A percentile compares a stretch with the other conserved stretches of the same genome.
phyloP scores from a whole-genome alignment of 2,329 filamentous ascomycete species.

The Colletotrichum phormii region DNA sequence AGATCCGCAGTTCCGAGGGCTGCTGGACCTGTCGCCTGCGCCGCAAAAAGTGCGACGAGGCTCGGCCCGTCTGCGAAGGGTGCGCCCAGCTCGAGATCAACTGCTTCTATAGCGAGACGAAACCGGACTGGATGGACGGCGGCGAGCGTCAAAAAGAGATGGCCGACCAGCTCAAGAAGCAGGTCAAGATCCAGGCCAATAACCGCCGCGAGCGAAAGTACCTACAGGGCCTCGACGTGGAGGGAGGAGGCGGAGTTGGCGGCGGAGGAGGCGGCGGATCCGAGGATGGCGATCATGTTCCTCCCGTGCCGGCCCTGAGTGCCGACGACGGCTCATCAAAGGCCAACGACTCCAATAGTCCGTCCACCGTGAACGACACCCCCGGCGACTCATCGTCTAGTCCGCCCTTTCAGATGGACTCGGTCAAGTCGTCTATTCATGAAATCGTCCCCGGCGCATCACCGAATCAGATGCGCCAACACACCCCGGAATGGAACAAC shows the following conservation, averaged over 20 bases:
- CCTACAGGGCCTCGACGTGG: slow-evolving; percentile 51
- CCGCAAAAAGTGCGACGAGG: slow-evolving; percentile 71
- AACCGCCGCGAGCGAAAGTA: slow-evolving; percentile 57
- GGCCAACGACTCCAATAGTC: slow-evolving; percentile 22
- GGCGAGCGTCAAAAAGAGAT: slow-evolving; percentile 40
- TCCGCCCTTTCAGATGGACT: slow-evolving; percentile 29
- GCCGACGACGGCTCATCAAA: slow-evolving; percentile 25
- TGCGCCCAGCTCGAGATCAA: slow-evolving; percentile 67
- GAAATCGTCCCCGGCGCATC: slow-evolving; percentile 28
- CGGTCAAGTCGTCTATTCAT: slow-evolving; percentile 35
- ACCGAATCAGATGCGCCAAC: slow-evolving; percentile 19
- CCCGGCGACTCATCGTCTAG: slow-evolving; percentile 26
- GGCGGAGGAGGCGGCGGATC: slow-evolving; percentile 8
- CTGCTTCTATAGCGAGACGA: slow-evolving; percentile 64
- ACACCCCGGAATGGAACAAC: slow-evolving; percentile 24
- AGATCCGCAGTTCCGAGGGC: slow-evolving; percentile 57
- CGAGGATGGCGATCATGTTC: slow-evolving; percentile 20
- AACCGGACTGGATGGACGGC: slow-evolving; percentile 69
- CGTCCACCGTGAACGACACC: slow-evolving; percentile 34
- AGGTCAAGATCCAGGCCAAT: slow-evolving; percentile 41
- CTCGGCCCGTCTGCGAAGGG: slow-evolving; percentile 60
- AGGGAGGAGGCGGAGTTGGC: background rate
- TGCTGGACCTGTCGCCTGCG: slow-evolving; percentile 73
- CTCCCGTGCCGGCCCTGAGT: slow-evolving; percentile 24
- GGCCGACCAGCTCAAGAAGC: slow-evolving; percentile 39